Evolutionary conservation across 768 basidiomycete species (phyloP), one percentile per base, ranked within the genome.

Genomic region (Mycena alexandri): DNA sequence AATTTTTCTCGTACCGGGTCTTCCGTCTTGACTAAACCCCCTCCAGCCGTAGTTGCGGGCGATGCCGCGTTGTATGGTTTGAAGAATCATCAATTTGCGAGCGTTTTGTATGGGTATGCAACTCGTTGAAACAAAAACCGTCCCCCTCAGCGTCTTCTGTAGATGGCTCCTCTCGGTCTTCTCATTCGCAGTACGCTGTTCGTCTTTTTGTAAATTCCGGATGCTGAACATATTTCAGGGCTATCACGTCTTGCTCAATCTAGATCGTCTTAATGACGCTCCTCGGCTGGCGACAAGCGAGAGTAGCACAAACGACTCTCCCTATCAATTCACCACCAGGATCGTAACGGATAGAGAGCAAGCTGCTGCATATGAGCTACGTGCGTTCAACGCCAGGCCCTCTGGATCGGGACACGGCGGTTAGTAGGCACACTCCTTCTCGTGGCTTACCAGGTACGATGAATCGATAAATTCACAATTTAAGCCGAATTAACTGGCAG

Each of bases 131-230:
- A 14, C 33, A 6, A 2, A 34, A 16, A 7, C 41, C 21, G 22
- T 41, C 8, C 36, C 25, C 19, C n/a, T 25, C 29, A 44, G n/a
- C n/a, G n/a, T n/a, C n/a, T 29, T 13, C 8, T 46, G 2, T n/a
- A 72, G 71, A n/a, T 72, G 71, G 71, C 51, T 72, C 19, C 62
- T 72, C 42, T 51, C 69, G 3, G 53, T 64, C 7, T 72, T 70
- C 44, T 72, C 71, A 16, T 72, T 70, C 50, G 61, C 65, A 14
- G 71, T 72, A 22, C 25, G 65, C 25, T 24, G 34, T 57, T 51
- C 13, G 14, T 24, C 14, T 22, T 58, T 33, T 54, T 38, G 14
- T 25, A 22, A 47, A n/a, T 13, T n/a, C 34, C 34, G 12, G 12
- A 38, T 53, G 9, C 42, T 24, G 17, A 41, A 17, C 29, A 4